Percentiles rank a stretch among this genome's conserved stretches.
phyloP scores from a whole-genome alignment of 345 rosid species.

The Eucalyptus marginata region DNA sequence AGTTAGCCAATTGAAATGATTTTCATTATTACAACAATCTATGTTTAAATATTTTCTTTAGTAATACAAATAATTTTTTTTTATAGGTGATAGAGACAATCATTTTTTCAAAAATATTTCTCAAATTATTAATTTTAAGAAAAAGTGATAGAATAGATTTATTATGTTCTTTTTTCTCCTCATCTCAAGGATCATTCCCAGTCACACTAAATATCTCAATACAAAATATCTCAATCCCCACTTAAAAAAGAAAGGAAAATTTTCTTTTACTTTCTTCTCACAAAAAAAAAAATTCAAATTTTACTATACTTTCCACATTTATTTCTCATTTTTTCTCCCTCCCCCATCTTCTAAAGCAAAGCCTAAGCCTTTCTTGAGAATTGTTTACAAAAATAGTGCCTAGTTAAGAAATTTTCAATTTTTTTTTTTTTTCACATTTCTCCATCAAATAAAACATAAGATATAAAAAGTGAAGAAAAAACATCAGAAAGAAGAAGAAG shows the following conservation, averaged over 20 bases:
- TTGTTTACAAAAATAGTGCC: background rate
- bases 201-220: background rate
- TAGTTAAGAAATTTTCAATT: background rate
- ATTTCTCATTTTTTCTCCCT: background rate
- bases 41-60: background rate
- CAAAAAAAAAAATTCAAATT: background rate
- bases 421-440: background rate
- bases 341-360: background rate
- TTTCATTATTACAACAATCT: background rate
- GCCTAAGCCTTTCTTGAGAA: background rate
- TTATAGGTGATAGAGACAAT: accelerated
- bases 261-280: background rate
- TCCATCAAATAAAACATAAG: background rate
- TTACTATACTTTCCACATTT: background rate
- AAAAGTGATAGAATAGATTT: too few species aligned
- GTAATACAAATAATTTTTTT: background rate
- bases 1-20: background rate
- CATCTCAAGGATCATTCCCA: background rate
- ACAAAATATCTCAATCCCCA: background rate
- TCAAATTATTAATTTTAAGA: background rate
- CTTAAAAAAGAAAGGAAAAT: background rate
- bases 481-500: background rate
- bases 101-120: background rate
- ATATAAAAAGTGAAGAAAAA: background rate
- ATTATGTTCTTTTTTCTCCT: background rate